These are phyloP conservation scores for Penicillium digitatum DNA, from an alignment of 2,329 filamentous ascomycete genomes.

Conservation along the genomic window DNA sequence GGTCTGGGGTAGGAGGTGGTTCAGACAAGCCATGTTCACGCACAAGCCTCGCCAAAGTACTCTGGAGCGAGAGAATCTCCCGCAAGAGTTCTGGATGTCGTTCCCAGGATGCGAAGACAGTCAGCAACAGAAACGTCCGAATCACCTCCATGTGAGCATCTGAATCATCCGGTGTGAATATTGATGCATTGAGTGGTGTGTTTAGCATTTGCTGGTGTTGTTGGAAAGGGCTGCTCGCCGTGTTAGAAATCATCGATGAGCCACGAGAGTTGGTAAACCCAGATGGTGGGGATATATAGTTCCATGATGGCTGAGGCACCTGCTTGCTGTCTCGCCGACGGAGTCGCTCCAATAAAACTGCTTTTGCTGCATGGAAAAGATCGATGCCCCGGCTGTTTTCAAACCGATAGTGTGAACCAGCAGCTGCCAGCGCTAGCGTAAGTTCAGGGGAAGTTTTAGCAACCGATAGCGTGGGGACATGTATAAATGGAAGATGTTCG, in stretches of 20 bases:
- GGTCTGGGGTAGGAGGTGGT: slow-evolving; percentile 29
- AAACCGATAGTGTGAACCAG: slow-evolving; percentile 48
- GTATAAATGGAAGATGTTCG: slow-evolving; percentile 51
- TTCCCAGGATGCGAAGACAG: slow-evolving; percentile 59
- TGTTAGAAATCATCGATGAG: slow-evolving; percentile 43
- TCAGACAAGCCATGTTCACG: slow-evolving; percentile 51
- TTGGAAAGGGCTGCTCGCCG: slow-evolving; percentile 44
- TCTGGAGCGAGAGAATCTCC: slow-evolving; percentile 56
- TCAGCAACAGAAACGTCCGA: slow-evolving; percentile 51
- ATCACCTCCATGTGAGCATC: slow-evolving; percentile 50
- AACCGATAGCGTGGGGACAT: slow-evolving; percentile 47
- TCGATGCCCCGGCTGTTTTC: slow-evolving; percentile 52
- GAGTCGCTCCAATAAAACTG: slow-evolving; percentile 52
- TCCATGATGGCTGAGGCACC: slow-evolving; percentile 42
- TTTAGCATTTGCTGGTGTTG: slow-evolving; percentile 33
- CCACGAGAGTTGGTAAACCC: slow-evolving; percentile 40
- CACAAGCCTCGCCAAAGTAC: slow-evolving; percentile 53
- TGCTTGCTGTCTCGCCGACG: slow-evolving; percentile 49
- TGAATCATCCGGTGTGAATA: slow-evolving; percentile 40
- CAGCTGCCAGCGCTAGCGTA: slow-evolving; percentile 50
- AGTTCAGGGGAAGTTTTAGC: slow-evolving; percentile 47
- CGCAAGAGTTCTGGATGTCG: slow-evolving; percentile 55
- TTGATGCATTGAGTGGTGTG: slow-evolving; percentile 32
- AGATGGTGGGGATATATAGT: slow-evolving; percentile 37
- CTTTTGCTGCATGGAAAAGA: slow-evolving; percentile 55